These are phyloP conservation scores for Marsdenia floribunda DNA, from an alignment of 257 asterid genomes.

Conservation along the genomic window DNA sequence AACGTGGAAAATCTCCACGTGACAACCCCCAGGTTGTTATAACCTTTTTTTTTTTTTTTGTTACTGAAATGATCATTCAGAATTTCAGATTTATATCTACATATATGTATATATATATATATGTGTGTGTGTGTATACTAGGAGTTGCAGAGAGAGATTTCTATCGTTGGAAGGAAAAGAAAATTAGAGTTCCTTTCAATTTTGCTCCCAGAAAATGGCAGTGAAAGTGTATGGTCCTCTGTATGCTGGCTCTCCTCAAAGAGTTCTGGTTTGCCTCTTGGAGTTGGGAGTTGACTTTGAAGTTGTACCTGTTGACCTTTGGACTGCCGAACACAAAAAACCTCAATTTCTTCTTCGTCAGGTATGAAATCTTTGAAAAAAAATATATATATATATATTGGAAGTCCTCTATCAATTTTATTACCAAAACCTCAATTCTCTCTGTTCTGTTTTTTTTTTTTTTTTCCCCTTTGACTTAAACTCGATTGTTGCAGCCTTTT, in stretches of 20 bases:
- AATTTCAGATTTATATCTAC: too few species aligned
- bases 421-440: too few species aligned
- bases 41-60: too few species aligned
- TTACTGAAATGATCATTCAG: too few species aligned
- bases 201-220: constrained; percentile 32
- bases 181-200: background rate
- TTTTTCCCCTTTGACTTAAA: background rate
- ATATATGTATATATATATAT: too few species aligned
- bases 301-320: constrained; percentile 48
- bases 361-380: constrained; percentile 19
- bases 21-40: background rate
- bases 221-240: constrained; percentile 67
- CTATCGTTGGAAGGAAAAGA: background rate
- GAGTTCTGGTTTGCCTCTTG: constrained; percentile 56
- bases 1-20: background rate
- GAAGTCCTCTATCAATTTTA: too few species aligned
- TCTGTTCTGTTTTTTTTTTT: too few species aligned
- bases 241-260: constrained; percentile 62
- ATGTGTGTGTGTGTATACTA: background rate
- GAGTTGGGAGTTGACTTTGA: constrained; percentile 61
- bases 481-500: constrained; percentile 59
- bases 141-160: background rate
- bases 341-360: constrained; percentile 46
- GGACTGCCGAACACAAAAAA: constrained; percentile 43
- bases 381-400: background rate